Evolutionary conservation across 2,329 filamentous ascomycete species (phyloP).

Genomic region (Bipolaris bicolor): DNA sequence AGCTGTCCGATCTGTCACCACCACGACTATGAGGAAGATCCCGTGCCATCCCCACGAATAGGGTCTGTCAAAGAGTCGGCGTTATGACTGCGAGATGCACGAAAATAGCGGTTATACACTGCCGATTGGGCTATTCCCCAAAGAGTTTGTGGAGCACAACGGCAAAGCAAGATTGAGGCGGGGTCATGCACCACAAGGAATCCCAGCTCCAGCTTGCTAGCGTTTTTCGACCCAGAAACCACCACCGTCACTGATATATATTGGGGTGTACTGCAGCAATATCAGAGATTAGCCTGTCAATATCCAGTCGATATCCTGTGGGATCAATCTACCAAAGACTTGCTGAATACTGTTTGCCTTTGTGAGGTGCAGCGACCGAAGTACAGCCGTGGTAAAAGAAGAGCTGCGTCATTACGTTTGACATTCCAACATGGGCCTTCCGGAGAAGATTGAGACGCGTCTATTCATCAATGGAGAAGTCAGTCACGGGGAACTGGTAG

Average conservation of each 20-base stretch:
- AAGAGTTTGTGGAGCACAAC: slow-evolving; percentile 11
- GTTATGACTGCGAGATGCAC: slow-evolving; percentile 17
- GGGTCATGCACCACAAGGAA: slow-evolving; percentile 16
- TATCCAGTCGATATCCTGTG: background rate
- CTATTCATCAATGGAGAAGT: slow-evolving; percentile 47
- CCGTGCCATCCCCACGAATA: slow-evolving; percentile 19
- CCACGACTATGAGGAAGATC: slow-evolving; percentile 14
- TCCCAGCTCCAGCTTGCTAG: slow-evolving; percentile 1
- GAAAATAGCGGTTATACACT: slow-evolving; percentile 28
- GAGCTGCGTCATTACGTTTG: background rate
- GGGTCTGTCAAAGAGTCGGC: slow-evolving; percentile 21
- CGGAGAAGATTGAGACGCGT: slow-evolving; percentile 41
- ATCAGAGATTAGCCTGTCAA: background rate
- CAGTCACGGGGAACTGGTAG: background rate
- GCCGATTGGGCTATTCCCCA: slow-evolving; percentile 24
- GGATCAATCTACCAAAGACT: background rate
- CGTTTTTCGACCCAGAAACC: slow-evolving; percentile 1
- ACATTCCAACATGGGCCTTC: slow-evolving; percentile 33
- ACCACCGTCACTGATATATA: background rate
- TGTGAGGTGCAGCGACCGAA: background rate
- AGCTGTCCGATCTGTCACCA: slow-evolving; percentile 15
- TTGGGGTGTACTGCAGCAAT: background rate
- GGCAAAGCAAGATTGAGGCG: slow-evolving; percentile 12
- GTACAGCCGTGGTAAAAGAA: background rate
- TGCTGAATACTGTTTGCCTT: background rate